phyloP scores from a whole-genome alignment of 208 protist genomes.

The Strigomonas culicis region DNA sequence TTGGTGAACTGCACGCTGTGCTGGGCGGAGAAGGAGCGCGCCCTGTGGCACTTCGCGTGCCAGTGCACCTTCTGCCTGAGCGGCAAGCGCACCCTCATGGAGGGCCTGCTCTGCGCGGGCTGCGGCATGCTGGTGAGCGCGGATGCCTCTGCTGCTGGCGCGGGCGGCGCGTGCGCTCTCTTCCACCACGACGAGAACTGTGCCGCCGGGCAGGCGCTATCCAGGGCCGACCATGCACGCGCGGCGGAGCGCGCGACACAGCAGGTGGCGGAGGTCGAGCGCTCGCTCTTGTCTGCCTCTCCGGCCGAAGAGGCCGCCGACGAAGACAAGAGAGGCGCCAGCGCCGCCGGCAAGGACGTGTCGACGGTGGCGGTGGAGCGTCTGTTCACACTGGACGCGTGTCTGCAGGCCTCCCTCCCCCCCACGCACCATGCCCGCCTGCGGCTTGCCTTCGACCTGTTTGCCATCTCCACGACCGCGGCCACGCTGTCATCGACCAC shows the following conservation, averaged over 20 bases:
- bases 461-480: constrained; percentile 35
- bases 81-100: constrained; percentile 30
- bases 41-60: constrained; percentile 38
- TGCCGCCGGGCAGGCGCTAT: too few species aligned
- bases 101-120: constrained; percentile 44
- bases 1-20: constrained; percentile 25
- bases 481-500: constrained; percentile 21
- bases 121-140: constrained; percentile 45
- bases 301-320: too few species aligned
- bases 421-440: constrained; percentile 55
- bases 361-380: constrained; percentile 18
- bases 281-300: background rate
- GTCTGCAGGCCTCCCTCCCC: constrained; percentile 23
- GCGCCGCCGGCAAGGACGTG: background rate
- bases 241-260: too few species aligned
- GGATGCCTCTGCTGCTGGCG: background rate
- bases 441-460: constrained; percentile 34
- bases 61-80: constrained; percentile 37
- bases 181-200: constrained; percentile 17
- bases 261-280: background rate
- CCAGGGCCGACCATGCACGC: too few species aligned
- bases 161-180: background rate
- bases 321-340: too few species aligned
- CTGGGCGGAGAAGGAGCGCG: constrained; percentile 16
- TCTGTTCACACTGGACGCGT: constrained; percentile 46